Evolutionary conservation across 768 basidiomycete species (phyloP).

Genomic region (Amyloporia xantha): DNA sequence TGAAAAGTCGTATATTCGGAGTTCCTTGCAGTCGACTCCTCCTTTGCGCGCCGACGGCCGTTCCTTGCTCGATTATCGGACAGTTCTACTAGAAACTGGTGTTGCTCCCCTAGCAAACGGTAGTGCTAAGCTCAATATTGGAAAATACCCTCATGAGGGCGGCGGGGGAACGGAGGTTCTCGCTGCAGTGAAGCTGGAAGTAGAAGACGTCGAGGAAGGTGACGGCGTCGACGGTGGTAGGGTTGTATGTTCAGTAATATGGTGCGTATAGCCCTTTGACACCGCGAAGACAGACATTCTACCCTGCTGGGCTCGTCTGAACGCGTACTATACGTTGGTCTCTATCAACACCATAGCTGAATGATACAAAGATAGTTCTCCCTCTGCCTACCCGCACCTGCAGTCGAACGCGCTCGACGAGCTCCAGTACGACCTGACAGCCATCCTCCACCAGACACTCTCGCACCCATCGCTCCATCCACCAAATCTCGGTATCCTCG

Average conservation of each 20-base stretch:
- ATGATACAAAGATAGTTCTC: slow-evolving; percentile 53
- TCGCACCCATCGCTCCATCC: slow-evolving; percentile 64
- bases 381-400: slow-evolving; percentile 71
- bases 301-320: not conserved
- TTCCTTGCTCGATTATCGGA: slow-evolving; percentile 54
- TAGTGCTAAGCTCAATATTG: slow-evolving; percentile 71
- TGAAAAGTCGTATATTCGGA: slow-evolving; percentile 69
- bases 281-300: too few relatives aligned
- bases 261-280: slow-evolving; percentile 54
- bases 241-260: slow-evolving; percentile 64
- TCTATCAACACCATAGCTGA: slow-evolving; percentile 8
- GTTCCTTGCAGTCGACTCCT: slow-evolving; percentile 50
- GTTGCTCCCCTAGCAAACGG: slow-evolving; percentile 80
- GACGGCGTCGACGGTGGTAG: slow-evolving; percentile 52
- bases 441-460: slow-evolving; percentile 56
- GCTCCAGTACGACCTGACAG: slow-evolving; percentile 65
- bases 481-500: slow-evolving; percentile 44
- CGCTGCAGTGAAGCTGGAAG: slow-evolving; percentile 75
- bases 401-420: slow-evolving; percentile 63
- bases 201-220: slow-evolving; percentile 46
- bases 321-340: not conserved
- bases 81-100: slow-evolving; percentile 69
- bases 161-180: slow-evolving; percentile 72
- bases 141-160: slow-evolving; percentile 44
- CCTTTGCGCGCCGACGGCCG: slow-evolving; percentile 79